Conservation (phyloP, 78 protist species). For the Emiliania huxleyi region DNA sequence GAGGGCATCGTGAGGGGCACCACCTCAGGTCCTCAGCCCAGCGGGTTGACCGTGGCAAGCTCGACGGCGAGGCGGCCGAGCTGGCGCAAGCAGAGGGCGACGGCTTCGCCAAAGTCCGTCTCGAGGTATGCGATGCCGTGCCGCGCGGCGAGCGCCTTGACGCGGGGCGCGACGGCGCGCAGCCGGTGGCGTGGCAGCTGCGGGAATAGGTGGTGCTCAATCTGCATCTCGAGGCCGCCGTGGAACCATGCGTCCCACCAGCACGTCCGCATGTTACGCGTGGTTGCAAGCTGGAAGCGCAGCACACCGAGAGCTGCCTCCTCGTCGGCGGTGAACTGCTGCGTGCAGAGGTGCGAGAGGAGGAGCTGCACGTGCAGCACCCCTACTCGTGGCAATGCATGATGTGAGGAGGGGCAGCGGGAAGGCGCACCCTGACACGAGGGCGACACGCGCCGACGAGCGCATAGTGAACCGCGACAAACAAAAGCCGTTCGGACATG, state of each 20-base stretch:
- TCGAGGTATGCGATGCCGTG: background rate
- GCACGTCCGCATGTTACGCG: background rate
- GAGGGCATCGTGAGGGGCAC: too few relatives aligned
- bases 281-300: background rate
- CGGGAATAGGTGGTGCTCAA: constrained; percentile 61
- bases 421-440: background rate
- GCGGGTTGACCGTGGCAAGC: background rate
- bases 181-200: constrained; percentile 47
- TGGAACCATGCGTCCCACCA: constrained; percentile 44
- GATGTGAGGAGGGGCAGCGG: background rate
- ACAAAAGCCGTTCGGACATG: background rate
- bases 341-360: background rate
- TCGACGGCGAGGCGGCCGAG: background rate
- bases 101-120: background rate
- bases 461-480: background rate
- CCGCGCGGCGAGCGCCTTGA: background rate
- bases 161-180: background rate
- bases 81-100: background rate
- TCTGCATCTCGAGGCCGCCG: constrained; percentile 58
- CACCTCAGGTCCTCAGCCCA: too few relatives aligned
- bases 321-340: background rate
- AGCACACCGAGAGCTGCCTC: background rate
- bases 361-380: background rate
- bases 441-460: background rate
- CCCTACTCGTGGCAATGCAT: background rate